Evolutionary conservation across 1,284 basidiomycete genomes (phyloP).

Genomic region (Psilocybe mexicana): DNA sequence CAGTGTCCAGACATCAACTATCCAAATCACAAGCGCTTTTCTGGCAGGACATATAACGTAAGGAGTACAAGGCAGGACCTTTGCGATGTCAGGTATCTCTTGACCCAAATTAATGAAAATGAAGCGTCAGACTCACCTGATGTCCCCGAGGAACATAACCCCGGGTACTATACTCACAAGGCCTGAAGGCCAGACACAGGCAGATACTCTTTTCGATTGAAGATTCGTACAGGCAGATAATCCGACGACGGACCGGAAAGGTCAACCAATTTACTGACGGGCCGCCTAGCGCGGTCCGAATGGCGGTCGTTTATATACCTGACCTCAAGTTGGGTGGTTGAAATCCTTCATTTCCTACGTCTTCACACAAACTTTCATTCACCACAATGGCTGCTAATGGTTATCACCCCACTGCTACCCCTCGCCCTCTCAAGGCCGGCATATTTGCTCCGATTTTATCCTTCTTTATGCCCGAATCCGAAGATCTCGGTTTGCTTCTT

Average conservation of each 20-base stretch:
- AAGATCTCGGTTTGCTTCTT: conserved; percentile 74
- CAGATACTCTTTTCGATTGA: conserved; percentile 5
- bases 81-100: too few relatives aligned
- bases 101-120: not conserved
- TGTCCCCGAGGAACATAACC: conserved; percentile 6
- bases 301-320: conserved; percentile 19
- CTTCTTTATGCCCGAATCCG: conserved; percentile 75
- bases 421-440: conserved; percentile 69
- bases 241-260: conserved; percentile 34
- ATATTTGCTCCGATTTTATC: conserved; percentile 86
- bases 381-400: conserved; percentile 43
- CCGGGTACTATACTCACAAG: not conserved
- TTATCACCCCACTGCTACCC: conserved; percentile 31
- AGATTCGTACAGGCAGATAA: conserved; percentile 15
- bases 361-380: conserved; percentile 6
- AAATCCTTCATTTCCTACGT: conserved; percentile 14
- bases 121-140: not conserved
- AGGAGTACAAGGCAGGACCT: too few relatives aligned
- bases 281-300: conserved; percentile 33
- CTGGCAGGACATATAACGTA: too few relatives aligned
- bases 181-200: not conserved
- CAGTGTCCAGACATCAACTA: too few relatives aligned
- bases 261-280: conserved; percentile 29
- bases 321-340: conserved; percentile 7
- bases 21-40: too few relatives aligned